Evolutionary conservation across 352 stramenopile species (phyloP).

Genomic region (Globisporangium rhizosaccharum): DNA sequence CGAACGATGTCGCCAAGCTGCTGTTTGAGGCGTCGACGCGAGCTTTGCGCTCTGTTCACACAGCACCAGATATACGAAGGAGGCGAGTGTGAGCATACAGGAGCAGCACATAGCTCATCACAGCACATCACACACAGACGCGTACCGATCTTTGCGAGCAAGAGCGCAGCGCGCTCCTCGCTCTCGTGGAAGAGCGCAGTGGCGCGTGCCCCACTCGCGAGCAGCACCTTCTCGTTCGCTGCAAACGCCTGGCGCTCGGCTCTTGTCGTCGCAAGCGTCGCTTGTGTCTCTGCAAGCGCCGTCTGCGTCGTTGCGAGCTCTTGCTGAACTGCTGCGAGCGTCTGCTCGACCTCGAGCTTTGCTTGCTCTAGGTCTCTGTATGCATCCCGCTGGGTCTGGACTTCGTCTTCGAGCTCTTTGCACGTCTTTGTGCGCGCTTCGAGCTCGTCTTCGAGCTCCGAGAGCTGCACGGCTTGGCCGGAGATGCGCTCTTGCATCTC

Average conservation of each 20-base stretch:
- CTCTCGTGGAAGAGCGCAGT: constrained; percentile 53
- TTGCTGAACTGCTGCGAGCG: constrained; percentile 26
- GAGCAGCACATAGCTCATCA: background rate
- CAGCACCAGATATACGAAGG: background rate
- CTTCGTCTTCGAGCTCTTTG: constrained; percentile 72
- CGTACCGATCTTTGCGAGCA: constrained; percentile 55
- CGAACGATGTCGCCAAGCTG: constrained; percentile 37
- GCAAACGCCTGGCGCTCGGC: constrained; percentile 36
- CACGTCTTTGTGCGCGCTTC: constrained; percentile 48
- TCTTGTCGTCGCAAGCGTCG: constrained; percentile 23
- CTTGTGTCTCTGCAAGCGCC: constrained; percentile 23
- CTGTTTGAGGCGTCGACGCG: constrained; percentile 43
- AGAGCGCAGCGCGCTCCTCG: constrained; percentile 32
- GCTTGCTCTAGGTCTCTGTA: constrained; percentile 32
- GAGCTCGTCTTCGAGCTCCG: constrained; percentile 78
- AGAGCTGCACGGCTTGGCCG: constrained; percentile 67
- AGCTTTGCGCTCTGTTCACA: constrained; percentile 34
- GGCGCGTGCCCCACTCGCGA: constrained; percentile 45
- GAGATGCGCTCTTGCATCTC: constrained; percentile 87
- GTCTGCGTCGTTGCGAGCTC: constrained; percentile 24
- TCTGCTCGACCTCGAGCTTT: constrained; percentile 41
- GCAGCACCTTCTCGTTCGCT: constrained; percentile 47
- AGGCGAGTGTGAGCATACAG: background rate
- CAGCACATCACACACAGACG: background rate
- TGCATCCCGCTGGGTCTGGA: constrained; percentile 44